Base-by-base conservation (phyloP, 257 asterid species). In the Przewalskia tangutica region DNA sequence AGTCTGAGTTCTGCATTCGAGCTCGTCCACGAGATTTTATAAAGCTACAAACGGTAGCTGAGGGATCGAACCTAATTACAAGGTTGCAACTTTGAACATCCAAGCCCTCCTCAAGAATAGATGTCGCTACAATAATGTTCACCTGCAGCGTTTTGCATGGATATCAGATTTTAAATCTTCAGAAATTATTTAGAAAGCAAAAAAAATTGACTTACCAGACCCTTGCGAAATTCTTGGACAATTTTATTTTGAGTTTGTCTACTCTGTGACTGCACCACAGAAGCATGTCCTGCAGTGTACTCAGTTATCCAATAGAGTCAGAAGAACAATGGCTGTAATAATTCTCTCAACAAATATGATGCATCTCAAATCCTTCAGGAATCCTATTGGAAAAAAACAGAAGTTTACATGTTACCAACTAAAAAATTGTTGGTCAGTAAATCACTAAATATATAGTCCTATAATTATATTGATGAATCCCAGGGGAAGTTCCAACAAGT, bases 21-120 rank as follows among this genome's bases (percentile, higher is more conserved):
- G 98, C 99, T 82, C 98, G 97, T 2, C 99, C 99, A 55, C 97
- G 92, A 20, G 99, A 95, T 86, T 95, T 97, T 87, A 95, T 95
- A 82, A 93, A 95, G 87, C 99, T 92, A 85, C 98, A 92, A 62
- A 93, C 82, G 23, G 93, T 93, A 18, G 89, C 89, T 54, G 98
- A 86, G 89, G n/a, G 96, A 84, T 95, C 99, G 82, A 92, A 95
- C 83, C 99, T 89, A 46, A 93, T 90, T 1, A 95, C 99, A 46
- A 95, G 97, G 84, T 95, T 95, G 91, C 99, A 95, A 81, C 93
- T 92, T 86, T 93, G 97, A 64, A 95, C 98, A 75, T 95, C 99
- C 85, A 95, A 86, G 51, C 97, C 97, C 91, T 95, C 99, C 88
- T 95, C 98, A 38, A 95, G 94, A 93, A 95, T 89, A 23, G 97